Evolutionary conservation across 2,329 filamentous ascomycete species (phyloP).

Genomic region (Xenoacremonium recifei): DNA sequence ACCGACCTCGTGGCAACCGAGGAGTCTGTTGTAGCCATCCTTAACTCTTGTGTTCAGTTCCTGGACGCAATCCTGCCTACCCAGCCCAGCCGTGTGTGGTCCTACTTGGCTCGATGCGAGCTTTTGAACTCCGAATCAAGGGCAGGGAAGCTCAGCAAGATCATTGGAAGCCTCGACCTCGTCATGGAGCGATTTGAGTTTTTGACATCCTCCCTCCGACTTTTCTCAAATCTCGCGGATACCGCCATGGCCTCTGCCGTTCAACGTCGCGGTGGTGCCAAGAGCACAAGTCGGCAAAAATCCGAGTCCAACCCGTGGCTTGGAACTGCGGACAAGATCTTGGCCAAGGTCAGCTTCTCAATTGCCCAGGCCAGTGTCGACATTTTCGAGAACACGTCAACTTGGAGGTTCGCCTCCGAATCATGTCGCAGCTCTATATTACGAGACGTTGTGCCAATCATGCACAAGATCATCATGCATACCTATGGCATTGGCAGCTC

Average conservation of each 20-base stretch:
- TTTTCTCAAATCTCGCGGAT: slow-evolving; percentile 75
- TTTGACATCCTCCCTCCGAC: slow-evolving; percentile 66
- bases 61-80: slow-evolving; percentile 69
- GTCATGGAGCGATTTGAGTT: slow-evolving; percentile 75
- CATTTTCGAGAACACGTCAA: slow-evolving; percentile 79
- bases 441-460: slow-evolving; percentile 63
- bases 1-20: slow-evolving; percentile 57
- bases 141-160: slow-evolving; percentile 71
- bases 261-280: slow-evolving; percentile 58
- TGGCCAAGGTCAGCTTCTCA: slow-evolving; percentile 68
- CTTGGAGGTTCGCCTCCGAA: slow-evolving; percentile 76
- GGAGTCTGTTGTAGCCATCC: slow-evolving; percentile 63
- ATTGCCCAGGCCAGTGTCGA: slow-evolving; percentile 77
- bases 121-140: slow-evolving; percentile 75
- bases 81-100: slow-evolving; percentile 86
- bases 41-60: slow-evolving; percentile 75
- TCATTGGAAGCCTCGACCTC: slow-evolving; percentile 82
- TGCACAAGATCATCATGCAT: slow-evolving; percentile 69
- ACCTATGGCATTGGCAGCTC: slow-evolving; percentile 73
- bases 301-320: slow-evolving; percentile 57
- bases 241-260: slow-evolving; percentile 71
- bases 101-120: slow-evolving; percentile 78
- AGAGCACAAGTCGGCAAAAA: slow-evolving; percentile 45
- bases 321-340: slow-evolving; percentile 74
- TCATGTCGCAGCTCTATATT: slow-evolving; percentile 70